phyloP scores from a whole-genome alignment of 371 early-diverging fungal species.

The Chytridium lagenaria region DNA sequence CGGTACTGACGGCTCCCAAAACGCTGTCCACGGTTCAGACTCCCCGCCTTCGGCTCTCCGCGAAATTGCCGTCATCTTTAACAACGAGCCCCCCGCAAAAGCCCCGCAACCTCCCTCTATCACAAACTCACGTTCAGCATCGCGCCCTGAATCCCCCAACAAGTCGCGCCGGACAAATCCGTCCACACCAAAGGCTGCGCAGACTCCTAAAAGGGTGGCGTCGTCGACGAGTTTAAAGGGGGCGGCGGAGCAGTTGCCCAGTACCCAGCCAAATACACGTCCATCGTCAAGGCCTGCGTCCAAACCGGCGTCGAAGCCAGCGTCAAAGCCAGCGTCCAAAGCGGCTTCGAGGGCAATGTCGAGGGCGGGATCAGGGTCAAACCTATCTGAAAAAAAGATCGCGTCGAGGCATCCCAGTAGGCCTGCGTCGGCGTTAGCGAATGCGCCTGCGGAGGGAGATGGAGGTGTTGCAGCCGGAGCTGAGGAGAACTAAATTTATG shows the following conservation, averaged over 20 bases:
- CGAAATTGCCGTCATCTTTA: conserved; percentile 69
- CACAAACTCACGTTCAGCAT: not conserved
- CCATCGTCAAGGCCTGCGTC: conserved; percentile 26
- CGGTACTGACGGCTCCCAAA: conserved; percentile 73
- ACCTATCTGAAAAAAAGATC: not conserved
- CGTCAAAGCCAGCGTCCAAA: conserved; percentile 24
- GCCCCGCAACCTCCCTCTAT: not conserved
- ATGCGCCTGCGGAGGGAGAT: not conserved
- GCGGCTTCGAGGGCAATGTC: conserved; percentile 25
- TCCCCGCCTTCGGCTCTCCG: conserved; percentile 68
- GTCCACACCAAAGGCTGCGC: not conserved
- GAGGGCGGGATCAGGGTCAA: conserved; percentile 5
- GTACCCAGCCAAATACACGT: conserved; percentile 11
- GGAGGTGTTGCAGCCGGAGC: conserved; percentile 14
- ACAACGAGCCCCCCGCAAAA: not conserved
- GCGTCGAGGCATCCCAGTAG: conserved; percentile 14
- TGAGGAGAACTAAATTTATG: conserved; percentile 7
- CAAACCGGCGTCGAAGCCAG: conserved; percentile 19
- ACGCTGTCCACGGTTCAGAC: conserved; percentile 85
- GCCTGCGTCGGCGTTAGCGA: conserved; percentile 9
- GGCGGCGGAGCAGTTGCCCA: not conserved
- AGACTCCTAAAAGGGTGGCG: conserved; percentile 12
- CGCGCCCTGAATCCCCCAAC: conserved; percentile 12
- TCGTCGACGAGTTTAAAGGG: not conserved
- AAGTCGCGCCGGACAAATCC: conserved; percentile 6